Evolutionary conservation across 1,284 basidiomycete genomes (phyloP).

Genomic region (Cryptococcus hybrid): DNA sequence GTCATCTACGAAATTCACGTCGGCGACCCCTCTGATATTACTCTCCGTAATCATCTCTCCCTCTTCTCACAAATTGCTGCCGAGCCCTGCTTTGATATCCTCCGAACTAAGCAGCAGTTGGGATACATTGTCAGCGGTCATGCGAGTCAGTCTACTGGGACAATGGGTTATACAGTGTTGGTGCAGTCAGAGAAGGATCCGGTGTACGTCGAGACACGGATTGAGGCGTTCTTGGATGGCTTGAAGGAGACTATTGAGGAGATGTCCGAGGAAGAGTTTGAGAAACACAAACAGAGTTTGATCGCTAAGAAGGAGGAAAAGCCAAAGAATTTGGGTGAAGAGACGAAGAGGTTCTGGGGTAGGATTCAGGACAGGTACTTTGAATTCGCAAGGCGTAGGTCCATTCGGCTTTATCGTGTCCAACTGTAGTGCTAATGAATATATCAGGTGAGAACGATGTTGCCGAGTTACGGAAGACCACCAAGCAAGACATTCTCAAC

Average conservation of each 20-base stretch:
- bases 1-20: slow-evolving; percentile 76
- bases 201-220: slow-evolving; percentile 79
- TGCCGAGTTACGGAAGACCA: slow-evolving; percentile 60
- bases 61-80: slow-evolving; percentile 67
- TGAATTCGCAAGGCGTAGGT: slow-evolving; percentile 69
- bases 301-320: slow-evolving; percentile 69
- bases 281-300: slow-evolving; percentile 63
- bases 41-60: slow-evolving; percentile 42
- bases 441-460: slow-evolving; percentile 65
- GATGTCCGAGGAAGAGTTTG: slow-evolving; percentile 64
- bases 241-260: slow-evolving; percentile 62
- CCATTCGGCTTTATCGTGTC: not conserved
- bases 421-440: not conserved
- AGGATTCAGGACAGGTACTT: slow-evolving; percentile 73
- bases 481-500: slow-evolving; percentile 72
- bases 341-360: slow-evolving; percentile 63
- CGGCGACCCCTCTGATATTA: slow-evolving; percentile 56
- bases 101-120: slow-evolving; percentile 96
- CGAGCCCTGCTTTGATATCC: slow-evolving; percentile 89
- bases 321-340: slow-evolving; percentile 67
- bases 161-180: slow-evolving; percentile 78
- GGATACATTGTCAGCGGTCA: slow-evolving; percentile 79
- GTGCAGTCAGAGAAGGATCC: slow-evolving; percentile 88
- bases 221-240: slow-evolving; percentile 78
- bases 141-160: slow-evolving; percentile 59